Base-by-base conservation (phyloP, 345 rosid species). In the Eucalyptus urophylla region DNA sequence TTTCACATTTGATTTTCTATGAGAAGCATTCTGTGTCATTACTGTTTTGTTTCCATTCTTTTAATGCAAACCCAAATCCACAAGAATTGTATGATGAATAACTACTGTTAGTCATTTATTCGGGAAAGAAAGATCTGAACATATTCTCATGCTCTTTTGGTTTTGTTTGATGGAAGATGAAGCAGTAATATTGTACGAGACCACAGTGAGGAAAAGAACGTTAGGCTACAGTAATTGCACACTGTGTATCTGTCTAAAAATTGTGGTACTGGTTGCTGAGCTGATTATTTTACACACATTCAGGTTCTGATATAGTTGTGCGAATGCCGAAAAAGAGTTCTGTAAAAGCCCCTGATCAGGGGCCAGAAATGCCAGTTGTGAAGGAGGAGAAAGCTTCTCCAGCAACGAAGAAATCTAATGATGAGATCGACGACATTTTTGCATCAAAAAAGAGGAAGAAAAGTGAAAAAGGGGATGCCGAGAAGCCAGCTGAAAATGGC, bases 391-490 rank as follows among this genome's bases (percentile, higher is more conserved):
- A 86, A 80, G 86, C 80, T 43, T 88, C 89, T 86, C 43, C 88
- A 22, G 14, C 15, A 19, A 22, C 14, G 37, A 86, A 90, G 87
- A 90, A 90, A 81, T 19, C 88, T n/a, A 58, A 80, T 80, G 89
- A 90, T 37, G 91, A 88, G 87, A 90, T 90, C 1, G 89, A 90
- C 6, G 88, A 54, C 86, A 88, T 90, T 24, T 88, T 90, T 40
- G 87, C 90, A 8, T 24, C 87, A 14, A 90, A 88, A 60, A 90
- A 90, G 87, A 44, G 44, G 88, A 88, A 76, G 91, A 90, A 90
- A 80, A 31, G 80, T 25, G 65, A 86, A 45, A n/a, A 60, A 12
- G 90, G 25, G 44, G 56, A 86, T 43, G 83, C 45, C 4, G 56
- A 90, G 44, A 83, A 88, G 88, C 86, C 60, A 27, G 65, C 14